phyloP scores from a whole-genome alignment of 345 rosid genomes.

The Linum lewisii region DNA sequence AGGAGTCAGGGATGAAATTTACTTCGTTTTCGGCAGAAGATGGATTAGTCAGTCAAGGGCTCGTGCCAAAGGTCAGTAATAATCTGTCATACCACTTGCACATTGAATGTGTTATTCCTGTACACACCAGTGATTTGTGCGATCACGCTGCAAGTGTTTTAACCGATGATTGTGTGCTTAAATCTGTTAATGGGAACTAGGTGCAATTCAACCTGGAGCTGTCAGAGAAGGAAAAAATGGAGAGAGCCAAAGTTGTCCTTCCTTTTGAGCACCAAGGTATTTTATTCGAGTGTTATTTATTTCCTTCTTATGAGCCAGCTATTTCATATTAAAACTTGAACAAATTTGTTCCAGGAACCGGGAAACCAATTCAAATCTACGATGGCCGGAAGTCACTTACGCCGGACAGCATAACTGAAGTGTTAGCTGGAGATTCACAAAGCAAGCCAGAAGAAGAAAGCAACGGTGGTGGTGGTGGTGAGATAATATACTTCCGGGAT shows the following conservation, averaged over 20 bases:
- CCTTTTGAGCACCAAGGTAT: constrained; percentile 97
- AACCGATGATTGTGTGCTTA: background rate
- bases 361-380: constrained; percentile 62
- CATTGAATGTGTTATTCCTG: background rate
- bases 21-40: constrained; percentile 44
- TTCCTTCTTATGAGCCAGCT: background rate
- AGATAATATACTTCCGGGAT: constrained; percentile 82
- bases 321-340: background rate
- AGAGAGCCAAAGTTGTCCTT: constrained; percentile 78
- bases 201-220: constrained; percentile 72
- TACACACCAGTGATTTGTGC: too few relatives aligned
- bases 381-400: constrained; percentile 60
- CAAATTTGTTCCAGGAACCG: constrained; percentile 42
- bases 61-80: constrained; percentile 62
- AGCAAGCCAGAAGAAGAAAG: constrained; percentile 22
- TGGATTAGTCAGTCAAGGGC: constrained; percentile 35
- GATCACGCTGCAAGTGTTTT: too few relatives aligned
- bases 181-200: constrained; percentile 28
- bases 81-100: background rate
- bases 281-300: background rate
- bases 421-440: constrained; percentile 20
- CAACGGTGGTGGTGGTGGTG: constrained; percentile 31
- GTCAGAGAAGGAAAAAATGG: constrained; percentile 67
- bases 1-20: constrained; percentile 48
- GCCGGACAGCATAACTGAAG: constrained; percentile 28